A percentile compares a stretch with the other conserved stretches of the same genome.
Conservation (phyloP, 2,329 filamentous ascomycete species). For the Venturia nashicola region DNA sequence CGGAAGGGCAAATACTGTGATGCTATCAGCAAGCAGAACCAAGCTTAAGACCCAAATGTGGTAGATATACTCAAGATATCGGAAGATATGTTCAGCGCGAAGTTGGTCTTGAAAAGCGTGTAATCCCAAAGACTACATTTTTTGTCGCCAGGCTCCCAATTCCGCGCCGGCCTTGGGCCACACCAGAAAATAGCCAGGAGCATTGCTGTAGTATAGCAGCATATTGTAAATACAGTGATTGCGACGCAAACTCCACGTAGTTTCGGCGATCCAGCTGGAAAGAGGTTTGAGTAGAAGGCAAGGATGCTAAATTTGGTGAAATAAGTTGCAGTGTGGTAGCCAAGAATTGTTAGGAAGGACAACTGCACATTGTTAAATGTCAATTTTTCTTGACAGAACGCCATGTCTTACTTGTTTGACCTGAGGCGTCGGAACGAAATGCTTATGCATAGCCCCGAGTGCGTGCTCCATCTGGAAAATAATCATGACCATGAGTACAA, state of each 20-base stretch:
- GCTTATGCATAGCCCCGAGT: slow-evolving; percentile 5
- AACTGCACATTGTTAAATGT: background rate
- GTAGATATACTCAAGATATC: background rate
- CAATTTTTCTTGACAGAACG: background rate
- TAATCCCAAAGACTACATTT: slow-evolving; percentile 5
- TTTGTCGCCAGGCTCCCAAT: background rate
- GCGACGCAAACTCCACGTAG: background rate
- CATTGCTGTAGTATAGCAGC: slow-evolving; percentile 6
- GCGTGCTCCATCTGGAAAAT: slow-evolving; percentile 1
- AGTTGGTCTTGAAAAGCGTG: slow-evolving; percentile 7
- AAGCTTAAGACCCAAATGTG: background rate
- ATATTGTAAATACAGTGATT: background rate
- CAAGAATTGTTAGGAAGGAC: slow-evolving; percentile 1
- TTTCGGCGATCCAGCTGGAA: background rate
- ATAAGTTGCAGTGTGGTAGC: slow-evolving; percentile 5
- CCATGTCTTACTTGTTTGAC: background rate
- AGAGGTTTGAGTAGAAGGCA: slow-evolving; percentile 7
- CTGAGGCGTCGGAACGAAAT: background rate
- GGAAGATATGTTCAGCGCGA: slow-evolving; percentile 3
- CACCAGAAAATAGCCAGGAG: slow-evolving; percentile 10
- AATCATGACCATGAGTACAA: background rate
- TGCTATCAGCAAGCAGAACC: background rate
- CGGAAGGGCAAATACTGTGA: slow-evolving; percentile 14
- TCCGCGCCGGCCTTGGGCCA: background rate
- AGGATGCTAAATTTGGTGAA: slow-evolving; percentile 10